Base-by-base conservation (phyloP, 306 rosid species). In the Ormosia emarginata region DNA sequence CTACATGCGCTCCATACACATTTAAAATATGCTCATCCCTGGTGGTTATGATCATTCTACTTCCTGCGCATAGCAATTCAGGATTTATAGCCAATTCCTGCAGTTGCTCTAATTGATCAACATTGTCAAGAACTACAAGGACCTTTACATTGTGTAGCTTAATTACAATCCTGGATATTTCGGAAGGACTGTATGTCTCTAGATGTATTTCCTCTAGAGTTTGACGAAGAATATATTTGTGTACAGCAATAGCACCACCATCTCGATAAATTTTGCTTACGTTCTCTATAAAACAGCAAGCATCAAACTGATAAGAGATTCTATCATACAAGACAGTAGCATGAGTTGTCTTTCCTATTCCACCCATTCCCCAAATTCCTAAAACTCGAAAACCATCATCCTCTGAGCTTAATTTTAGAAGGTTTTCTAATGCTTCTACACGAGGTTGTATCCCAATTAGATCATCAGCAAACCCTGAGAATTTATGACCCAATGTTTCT, bases 301-400 rank as follows among this genome's bases (percentile, higher is more conserved):
- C 47, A 0, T 47, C 30, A 49, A 80, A 80, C 15, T 64, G 64
- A 18, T 49, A 17, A 5, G 74, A 36, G 40, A 77, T 77, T 64
- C 0, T 76, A 2, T 76, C 61, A 32, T 62, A 76, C 47, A 76
- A 62, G 47, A 15, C 61, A 14, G 3, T 46, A 0, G 80, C 83
- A 10, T 30, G 71, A 58, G 78, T 79, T 11, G 78, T 56, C 59
- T 79, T 79, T 14, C 83, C 83, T 36, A 71, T 49, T 14, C 79
- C 83, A 8, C 6, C 2, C 74, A 80, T 80, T 3, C 84, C 84
- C 73, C 57, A 62, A 3, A 80, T 61, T 4, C 79, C 79, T 62
- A 80, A 32, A 39, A 44, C 52, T 49, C 14, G 73, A 24, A 9
- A 53, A 1, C 1, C 10, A 24, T 37, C 46, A 6, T 63, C 24